phyloP scores from a whole-genome alignment of 306 rosid genomes.

The Corylus heterophylla region DNA sequence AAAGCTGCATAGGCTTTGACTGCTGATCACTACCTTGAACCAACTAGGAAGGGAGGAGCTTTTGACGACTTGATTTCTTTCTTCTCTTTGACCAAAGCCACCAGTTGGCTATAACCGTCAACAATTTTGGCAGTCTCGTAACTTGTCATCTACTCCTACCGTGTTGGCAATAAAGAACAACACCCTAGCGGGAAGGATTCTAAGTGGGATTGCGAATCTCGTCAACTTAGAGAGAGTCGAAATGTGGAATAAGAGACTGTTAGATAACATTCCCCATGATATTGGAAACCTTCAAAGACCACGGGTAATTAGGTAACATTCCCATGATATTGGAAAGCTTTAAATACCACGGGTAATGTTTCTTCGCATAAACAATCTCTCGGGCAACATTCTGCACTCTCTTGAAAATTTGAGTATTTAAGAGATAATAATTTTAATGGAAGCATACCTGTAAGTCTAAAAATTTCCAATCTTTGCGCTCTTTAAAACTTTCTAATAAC shows the following conservation, averaged over 20 bases:
- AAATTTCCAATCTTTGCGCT: not conserved
- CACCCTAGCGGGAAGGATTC: not conserved
- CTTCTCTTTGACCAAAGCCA: not conserved
- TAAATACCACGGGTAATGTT: not conserved
- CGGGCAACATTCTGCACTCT: not conserved
- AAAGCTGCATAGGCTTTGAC: not conserved
- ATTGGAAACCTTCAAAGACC: not conserved
- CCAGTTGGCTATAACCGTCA: not conserved
- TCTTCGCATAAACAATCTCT: not conserved
- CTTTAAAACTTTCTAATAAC: not conserved
- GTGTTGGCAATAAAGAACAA: fast-evolving
- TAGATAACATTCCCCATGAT: not conserved
- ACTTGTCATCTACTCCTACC: not conserved
- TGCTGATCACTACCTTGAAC: too few relatives aligned
- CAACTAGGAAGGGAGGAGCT: too few relatives aligned
- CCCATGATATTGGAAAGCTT: not conserved
- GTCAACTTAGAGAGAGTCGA: not conserved
- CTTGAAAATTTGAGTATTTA: not conserved
- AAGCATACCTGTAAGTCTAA: not conserved
- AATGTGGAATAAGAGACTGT: not conserved
- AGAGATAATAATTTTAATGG: not conserved
- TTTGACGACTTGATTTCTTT: not conserved
- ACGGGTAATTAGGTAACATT: not conserved
- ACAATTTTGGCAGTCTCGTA: not conserved
- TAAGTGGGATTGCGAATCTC: not conserved